Base-by-base conservation (phyloP, 805 yeast species). In the Brettanomyces anomalus region DNA sequence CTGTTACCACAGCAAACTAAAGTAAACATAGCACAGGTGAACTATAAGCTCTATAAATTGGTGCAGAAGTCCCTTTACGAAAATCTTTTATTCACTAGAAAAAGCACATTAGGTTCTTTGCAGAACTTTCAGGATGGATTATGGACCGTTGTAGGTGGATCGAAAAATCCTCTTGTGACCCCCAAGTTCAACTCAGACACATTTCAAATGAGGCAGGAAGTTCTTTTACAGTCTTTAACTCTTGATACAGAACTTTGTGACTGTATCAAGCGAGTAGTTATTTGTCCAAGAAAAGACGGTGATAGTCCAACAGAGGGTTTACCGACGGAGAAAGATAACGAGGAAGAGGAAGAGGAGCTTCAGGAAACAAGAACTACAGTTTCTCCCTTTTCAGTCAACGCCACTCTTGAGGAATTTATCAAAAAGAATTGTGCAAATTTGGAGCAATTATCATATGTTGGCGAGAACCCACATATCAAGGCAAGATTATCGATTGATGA, bases 1-100 rank as follows among this genome's bases (percentile, higher is more conserved):
- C 64, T 46, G 41, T 49, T 72, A 14, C 67, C 71, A 5, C 78
- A 72, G 46, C 62, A 66, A 43, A 64, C 60, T 17, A 58, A 67
- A 39, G 28, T 62, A 4, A 53, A 53, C 20, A 46, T 72, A n/a
- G 50, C 65, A 3, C 52, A 49, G 33, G 54, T 66, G 2, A 62
- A 53, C 44, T 63, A 58, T 45, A 47, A 47, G 7, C 48, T 64
- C n/a, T 61, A 67, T 26, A 28, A 46, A 1, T 26, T 62, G 11
- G 64, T 64, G 2, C 42, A 56, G 11, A 57, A 61, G 3, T 46
- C 50, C n/a, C 52, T 76, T 8, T 72, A 73, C 52, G 49, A 45
- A 20, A 62, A 49, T 5, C 48, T 76, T 10, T 50, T 62, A 18
- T 57, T 75, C 30, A 55, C 67, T 14, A 53, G 52, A 39, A 48